Base-by-base conservation (phyloP, 306 rosid species). In the Vigna nakashimae region DNA sequence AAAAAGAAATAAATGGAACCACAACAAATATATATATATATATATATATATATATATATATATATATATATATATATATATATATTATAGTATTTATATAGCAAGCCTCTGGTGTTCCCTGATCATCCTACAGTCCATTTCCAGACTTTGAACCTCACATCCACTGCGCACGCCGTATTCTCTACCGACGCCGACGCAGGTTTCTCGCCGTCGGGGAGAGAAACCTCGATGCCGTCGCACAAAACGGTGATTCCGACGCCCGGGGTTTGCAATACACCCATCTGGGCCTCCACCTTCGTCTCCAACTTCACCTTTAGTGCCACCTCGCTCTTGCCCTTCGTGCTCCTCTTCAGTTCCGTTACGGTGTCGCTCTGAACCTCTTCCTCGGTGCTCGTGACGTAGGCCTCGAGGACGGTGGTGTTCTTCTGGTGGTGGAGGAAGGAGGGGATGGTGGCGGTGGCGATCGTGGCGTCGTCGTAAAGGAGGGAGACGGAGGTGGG, bases 131-230 rank as follows among this genome's bases (percentile, higher is more conserved):
- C 26, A 6, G 98, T 92, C 99, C 98, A 95, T 83, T 92, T 95
- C 99, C 99, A 95, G 79, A 95, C 88, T 96, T 92, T 95, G 71
- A 95, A 45, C 80, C 94, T 85, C 9, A 85, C 74, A 46, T 92
- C 89, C 18, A 95, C 98, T 65, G 81, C 65, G 63, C 99, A 94
- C 82, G 80, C 80, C 2, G 89, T 84, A 14, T 82, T 75, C 0
- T 88, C 40, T 8, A 91, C 84, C 2, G 87, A 55, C 10, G 88
- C 97, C 53, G 85, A 84, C 71, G 87, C 91, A 40, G 89, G 79
- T 48, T 88, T 86, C 68, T 88, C 85, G 0, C 90, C 93, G 15
- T 90, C 50, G 7, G 98, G 92, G 40, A 63, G 81, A 0, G 77
- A 76, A 0, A 79, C 94, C 12, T 15, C 80, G 20, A 92, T 78